Percentiles rank a stretch among this genome's conserved stretches.
phyloP scores from a whole-genome alignment of 331 rosid species.

The Prunus yedoensis region DNA sequence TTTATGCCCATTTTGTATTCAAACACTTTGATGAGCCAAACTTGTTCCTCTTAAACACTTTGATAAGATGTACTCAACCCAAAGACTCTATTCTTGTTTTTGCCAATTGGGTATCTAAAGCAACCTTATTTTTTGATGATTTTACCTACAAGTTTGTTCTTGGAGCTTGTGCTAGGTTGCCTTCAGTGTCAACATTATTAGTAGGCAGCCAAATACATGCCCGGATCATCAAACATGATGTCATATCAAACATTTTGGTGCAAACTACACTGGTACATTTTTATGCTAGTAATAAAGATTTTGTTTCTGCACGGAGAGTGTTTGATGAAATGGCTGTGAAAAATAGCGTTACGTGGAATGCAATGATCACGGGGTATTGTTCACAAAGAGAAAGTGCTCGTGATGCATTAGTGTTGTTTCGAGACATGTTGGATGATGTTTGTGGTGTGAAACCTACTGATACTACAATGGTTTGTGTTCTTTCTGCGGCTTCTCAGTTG shows the following conservation, averaged over 20 bases:
- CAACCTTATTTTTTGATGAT: conserved; percentile 46
- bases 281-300: conserved; percentile 58
- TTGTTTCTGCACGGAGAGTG: conserved; percentile 54
- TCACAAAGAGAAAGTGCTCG: conserved; percentile 46
- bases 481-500: conserved; percentile 64
- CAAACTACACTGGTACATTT: conserved; percentile 58
- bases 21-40: conserved; percentile 31
- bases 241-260: conserved; percentile 46
- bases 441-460: conserved; percentile 55
- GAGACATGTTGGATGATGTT: conserved; percentile 48
- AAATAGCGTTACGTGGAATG: conserved; percentile 66
- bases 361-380: conserved; percentile 71
- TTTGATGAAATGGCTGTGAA: conserved; percentile 70
- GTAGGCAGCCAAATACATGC: conserved; percentile 60
- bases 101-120: conserved; percentile 44
- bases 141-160: conserved; percentile 61
- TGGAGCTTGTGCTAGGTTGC: conserved; percentile 79
- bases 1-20: conserved; percentile 48
- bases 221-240: conserved; percentile 46
- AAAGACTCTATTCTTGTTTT: conserved; percentile 46
- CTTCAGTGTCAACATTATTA: conserved; percentile 51
- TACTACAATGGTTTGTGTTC: conserved; percentile 64
- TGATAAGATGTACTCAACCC: conserved; percentile 60
- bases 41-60: conserved; percentile 66
- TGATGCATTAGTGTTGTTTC: conserved; percentile 54